Evolutionary conservation across 495 filamentous ascomycete genomes (phyloP), one percentile per base, ranked within the genome.

Genomic region (Amniculicola lignicola): DNA sequence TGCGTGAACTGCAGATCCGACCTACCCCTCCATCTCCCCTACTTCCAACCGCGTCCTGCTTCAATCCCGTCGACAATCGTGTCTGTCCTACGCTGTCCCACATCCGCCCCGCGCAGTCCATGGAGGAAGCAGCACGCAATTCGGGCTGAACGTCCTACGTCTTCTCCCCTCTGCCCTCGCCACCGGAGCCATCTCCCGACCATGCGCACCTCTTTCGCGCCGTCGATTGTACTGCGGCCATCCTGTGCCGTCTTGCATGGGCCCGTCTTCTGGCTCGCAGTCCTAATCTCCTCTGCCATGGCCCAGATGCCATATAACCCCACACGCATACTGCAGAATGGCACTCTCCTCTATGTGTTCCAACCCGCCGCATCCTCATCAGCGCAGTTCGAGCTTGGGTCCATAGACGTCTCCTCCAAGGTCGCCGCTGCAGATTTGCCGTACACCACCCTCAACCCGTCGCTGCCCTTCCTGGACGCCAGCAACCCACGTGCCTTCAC

Each of bases 301-400:
- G 65, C 68, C 23, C 43, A 55, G 19, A 73, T 89, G 21, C 88
- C 88, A 25, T 95, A 94, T 74, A 81, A 79, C 21, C 88, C 90
- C 0, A 87, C 90, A 0, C 78, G 75, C 19, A 76, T 91, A 16
- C 72, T 80, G 39, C 74, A 70, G 25, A 72, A 78, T 35, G 75
- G 75, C 58, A 67, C 74, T 37, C 52, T 76, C 49, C 69, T 73
- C 28, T 92, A 90, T 66, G 73, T 90, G 51, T 79, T 92, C 54
- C 74, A 67, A 55, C 70, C 73, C 51, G 72, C 70, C 45, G 70
- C 67, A 66, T 15, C 27, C 28, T 75, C 70, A 54, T 72, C 69
- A 61, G 44, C 59, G 24, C 68, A 67, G 18, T 67, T 74, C 33
- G 67, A 78, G 57, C 75, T 94, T 12, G 74, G 85, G 12, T 75